Evolutionary conservation across 306 rosid species (phyloP), one percentile per base, ranked within the genome.

Genomic region (Vachellia collinsii): DNA sequence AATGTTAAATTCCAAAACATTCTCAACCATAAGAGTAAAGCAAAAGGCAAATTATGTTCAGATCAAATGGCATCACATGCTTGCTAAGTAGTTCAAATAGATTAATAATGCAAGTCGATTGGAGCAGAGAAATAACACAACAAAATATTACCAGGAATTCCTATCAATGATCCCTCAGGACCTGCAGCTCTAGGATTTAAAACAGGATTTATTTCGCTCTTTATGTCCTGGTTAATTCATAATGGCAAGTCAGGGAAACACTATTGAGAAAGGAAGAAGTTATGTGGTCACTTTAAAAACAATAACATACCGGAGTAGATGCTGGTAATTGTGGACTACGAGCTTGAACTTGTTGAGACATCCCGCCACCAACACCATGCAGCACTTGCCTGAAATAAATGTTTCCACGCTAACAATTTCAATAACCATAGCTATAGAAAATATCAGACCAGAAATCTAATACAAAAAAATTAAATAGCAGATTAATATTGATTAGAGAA

Each of bases 261-360:
- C 71, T 48, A 7, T 66, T 58, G 78, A 61, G 51, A 54, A 75
- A 80, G 39, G 62, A 37, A 83, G 44, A 12, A 82, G 37, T 66
- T 64, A 83, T 16, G 69, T 73, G 78, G 54, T 50, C 59, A 84
- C 64, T 36, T 56, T 39, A 74, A 77, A 51, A 79, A 78, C 75
- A 70, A 65, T 29, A 42, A 68, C 85, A 67, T 93, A 96, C 99
- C 91, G 84, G 86, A 16, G 94, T 81, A 77, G 99, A 89, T 84
- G 97, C 99, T 36, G 94, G 88, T 79, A 93, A 74, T 79, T 90
- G 99, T 87, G 92, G 99, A 86, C 84, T 88, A 70, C 94, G 92
- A 66, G 92, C 89, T 89, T 96, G 99, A 83, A 89, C 94, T 88
- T 96, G 99, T 61, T 94, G 91, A 89, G 97, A 88, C 92, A 96